Evolutionary conservation across 176 grass and related monocot species (phyloP).

Genomic region (Carex pumila): DNA sequence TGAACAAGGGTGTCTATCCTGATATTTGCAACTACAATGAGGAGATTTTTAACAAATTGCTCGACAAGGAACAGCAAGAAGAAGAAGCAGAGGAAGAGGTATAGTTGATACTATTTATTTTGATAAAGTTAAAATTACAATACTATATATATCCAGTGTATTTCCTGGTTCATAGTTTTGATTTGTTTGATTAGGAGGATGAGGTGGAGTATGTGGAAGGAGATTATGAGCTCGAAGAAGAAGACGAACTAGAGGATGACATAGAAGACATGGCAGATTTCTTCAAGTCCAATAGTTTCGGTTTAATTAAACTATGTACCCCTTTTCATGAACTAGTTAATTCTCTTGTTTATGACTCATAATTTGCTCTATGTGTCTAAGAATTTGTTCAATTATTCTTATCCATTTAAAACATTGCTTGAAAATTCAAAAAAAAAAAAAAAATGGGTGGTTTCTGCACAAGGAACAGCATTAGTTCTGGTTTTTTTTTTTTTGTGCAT

Average conservation of each 20-base stretch:
- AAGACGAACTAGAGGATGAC: slow-evolving; percentile 62
- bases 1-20: slow-evolving; percentile 83
- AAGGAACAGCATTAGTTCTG: too few relatives aligned
- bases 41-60: slow-evolving; percentile 31
- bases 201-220: slow-evolving; percentile 65
- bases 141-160: neutral
- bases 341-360: slow-evolving; percentile 1
- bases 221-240: slow-evolving; percentile 44
- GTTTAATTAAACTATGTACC: slow-evolving; percentile 1
- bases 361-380: neutral
- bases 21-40: slow-evolving; percentile 64
- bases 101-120: slow-evolving; percentile 9
- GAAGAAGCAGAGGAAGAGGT: slow-evolving; percentile 64
- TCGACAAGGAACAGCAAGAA: slow-evolving; percentile 48
- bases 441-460: too few relatives aligned
- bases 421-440: too few relatives aligned
- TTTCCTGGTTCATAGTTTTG: slow-evolving; percentile 7
- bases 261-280: slow-evolving; percentile 75
- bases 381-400: neutral
- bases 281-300: slow-evolving; percentile 22
- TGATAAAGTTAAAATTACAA: slow-evolving; percentile 7
- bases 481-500: neutral
- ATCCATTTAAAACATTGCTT: neutral
- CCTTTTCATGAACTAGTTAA: neutral
- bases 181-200: slow-evolving; percentile 34